phyloP scores from a whole-genome alignment of 441 rosid genomes.

The Dalechampia spathulata region DNA sequence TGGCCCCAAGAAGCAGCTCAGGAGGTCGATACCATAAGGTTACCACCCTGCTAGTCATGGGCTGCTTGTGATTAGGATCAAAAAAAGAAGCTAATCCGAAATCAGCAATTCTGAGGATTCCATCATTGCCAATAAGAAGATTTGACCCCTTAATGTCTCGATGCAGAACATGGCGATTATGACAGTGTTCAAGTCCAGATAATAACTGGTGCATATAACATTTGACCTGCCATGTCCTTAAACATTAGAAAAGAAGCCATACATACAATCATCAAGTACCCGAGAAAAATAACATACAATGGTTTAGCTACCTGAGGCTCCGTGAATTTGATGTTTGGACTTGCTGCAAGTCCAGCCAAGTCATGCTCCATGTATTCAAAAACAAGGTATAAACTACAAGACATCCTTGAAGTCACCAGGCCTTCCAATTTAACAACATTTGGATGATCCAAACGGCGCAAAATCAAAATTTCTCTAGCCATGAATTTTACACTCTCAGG shows the following conservation, averaged over 20 bases:
- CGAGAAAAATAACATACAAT: slow-evolving; percentile 5
- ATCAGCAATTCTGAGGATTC: slow-evolving; percentile 83
- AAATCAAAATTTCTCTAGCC: slow-evolving; percentile 90
- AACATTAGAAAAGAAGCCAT: neutral
- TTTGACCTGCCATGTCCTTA: slow-evolving; percentile 53
- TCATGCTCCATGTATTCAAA: slow-evolving; percentile 91
- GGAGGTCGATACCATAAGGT: slow-evolving; percentile 97
- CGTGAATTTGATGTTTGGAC: slow-evolving; percentile 72
- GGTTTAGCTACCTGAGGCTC: slow-evolving; percentile 63
- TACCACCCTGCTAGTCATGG: slow-evolving; percentile 93
- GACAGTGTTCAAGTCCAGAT: slow-evolving; percentile 91
- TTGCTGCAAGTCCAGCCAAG: slow-evolving; percentile 86
- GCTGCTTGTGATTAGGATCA: slow-evolving; percentile 74
- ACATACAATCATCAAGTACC: neutral
- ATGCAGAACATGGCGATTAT: slow-evolving; percentile 72
- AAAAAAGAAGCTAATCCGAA: slow-evolving; percentile 83
- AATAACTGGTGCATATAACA: slow-evolving; percentile 76
- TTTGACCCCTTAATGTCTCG: slow-evolving; percentile 95
- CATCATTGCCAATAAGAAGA: slow-evolving; percentile 82
- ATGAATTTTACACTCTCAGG: slow-evolving; percentile 90
- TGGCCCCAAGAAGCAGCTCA: slow-evolving; percentile 88
- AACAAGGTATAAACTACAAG: slow-evolving; percentile 92
- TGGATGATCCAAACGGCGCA: slow-evolving; percentile 83
- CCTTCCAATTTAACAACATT: slow-evolving; percentile 93
- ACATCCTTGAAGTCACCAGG: slow-evolving; percentile 91